Evolutionary conservation across 768 basidiomycete genomes (phyloP).

Genomic region (Naganishia antarctica): DNA sequence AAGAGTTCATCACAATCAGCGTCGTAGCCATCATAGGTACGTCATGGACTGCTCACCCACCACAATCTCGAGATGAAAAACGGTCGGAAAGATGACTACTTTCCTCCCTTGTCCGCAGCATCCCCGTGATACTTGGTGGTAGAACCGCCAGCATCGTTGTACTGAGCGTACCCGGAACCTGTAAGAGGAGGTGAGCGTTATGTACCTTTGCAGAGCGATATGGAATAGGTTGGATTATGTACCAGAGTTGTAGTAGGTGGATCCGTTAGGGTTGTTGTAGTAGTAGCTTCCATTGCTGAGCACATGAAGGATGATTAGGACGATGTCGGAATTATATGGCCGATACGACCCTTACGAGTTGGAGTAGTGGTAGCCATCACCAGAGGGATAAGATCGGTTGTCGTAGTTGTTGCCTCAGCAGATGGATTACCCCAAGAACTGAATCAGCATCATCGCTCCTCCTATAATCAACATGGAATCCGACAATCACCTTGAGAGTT

Average conservation of each 20-base stretch:
- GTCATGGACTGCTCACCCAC: no score
- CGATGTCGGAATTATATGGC: no score
- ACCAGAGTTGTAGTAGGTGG: constrained; percentile 21
- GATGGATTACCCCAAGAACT: neutral
- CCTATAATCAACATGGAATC: neutral
- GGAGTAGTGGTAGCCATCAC: constrained; percentile 19
- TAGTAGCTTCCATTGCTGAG: constrained; percentile 9
- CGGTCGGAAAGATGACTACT: neutral
- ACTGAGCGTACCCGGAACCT: constrained; percentile 17
- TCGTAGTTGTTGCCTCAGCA: constrained; percentile 17
- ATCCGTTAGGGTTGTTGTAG: constrained; percentile 19
- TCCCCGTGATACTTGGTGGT: constrained; percentile 15
- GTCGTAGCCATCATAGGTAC: no score
- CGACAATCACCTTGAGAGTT: constrained; percentile 4
- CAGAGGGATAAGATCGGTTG: constrained; percentile 15
- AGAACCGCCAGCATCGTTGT: constrained; percentile 5
- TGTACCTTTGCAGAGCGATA: neutral
- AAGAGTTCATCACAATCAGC: no score
- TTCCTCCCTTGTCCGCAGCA: constrained; percentile 13
- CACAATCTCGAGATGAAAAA: no score
- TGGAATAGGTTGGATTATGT: neutral
- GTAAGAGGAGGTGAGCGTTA: neutral
- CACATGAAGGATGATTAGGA: no score
- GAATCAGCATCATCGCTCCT: neutral
- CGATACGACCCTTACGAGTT: neutral